Evolutionary conservation across 2,329 filamentous ascomycete genomes (phyloP).

Genomic region (Penicillium carneum): DNA sequence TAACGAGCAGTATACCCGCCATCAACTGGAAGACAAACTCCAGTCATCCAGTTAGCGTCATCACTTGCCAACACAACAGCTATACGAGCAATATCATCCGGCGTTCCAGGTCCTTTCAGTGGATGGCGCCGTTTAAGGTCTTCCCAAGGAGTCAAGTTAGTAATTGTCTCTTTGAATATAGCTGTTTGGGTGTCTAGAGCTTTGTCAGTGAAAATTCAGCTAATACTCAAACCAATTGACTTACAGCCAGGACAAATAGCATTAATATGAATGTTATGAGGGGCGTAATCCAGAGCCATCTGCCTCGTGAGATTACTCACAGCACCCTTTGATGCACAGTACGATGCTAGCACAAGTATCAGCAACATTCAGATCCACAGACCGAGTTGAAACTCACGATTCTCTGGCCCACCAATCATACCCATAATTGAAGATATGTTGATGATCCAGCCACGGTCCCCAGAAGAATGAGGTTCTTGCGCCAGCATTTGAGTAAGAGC

Average conservation of each 20-base stretch:
- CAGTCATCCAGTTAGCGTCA: conserved; percentile 57
- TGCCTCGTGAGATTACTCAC: conserved; percentile 60
- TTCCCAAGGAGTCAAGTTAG: conserved; percentile 27
- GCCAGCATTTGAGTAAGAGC: conserved; percentile 50
- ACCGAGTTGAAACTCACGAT: conserved; percentile 23
- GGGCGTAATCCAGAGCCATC: conserved; percentile 60
- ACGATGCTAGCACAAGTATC: conserved; percentile 41
- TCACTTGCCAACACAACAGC: conserved; percentile 58
- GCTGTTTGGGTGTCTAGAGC: conserved; percentile 38
- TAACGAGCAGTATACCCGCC: conserved; percentile 51
- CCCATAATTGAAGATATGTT: conserved; percentile 46
- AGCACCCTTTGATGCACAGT: conserved; percentile 60
- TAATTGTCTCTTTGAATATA: conserved; percentile 34
- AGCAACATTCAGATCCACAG: not conserved
- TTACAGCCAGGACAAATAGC: conserved; percentile 61
- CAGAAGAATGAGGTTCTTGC: conserved; percentile 45
- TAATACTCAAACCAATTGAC: not conserved
- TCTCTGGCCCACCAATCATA: conserved; percentile 36
- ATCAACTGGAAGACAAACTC: conserved; percentile 54
- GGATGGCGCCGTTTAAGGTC: conserved; percentile 36
- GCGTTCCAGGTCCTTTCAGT: conserved; percentile 39
- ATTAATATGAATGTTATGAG: conserved; percentile 60
- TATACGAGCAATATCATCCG: conserved; percentile 49
- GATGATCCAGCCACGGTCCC: conserved; percentile 49
- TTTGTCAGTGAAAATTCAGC: conserved; percentile 1